Conservation (phyloP, 208 protist species). For the Kentomonas sorsogonicus region DNA sequence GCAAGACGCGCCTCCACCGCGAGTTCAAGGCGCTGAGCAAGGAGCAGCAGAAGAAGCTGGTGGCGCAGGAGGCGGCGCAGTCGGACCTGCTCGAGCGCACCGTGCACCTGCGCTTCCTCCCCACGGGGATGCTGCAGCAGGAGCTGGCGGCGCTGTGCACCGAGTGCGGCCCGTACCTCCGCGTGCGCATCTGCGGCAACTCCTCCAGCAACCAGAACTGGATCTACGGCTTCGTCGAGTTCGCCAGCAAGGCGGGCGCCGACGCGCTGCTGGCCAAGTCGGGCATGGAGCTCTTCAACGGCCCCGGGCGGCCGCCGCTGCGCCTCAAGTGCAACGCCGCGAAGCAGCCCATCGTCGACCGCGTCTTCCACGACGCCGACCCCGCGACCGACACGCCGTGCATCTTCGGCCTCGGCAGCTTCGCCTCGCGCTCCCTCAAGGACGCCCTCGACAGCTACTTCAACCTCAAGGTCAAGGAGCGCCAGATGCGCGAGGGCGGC, state of each 20-base stretch:
- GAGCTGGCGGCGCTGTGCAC: slow-evolving; percentile 51
- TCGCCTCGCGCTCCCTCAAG: slow-evolving; percentile 47
- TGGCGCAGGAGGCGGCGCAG: slow-evolving; percentile 34
- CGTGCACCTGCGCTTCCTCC: slow-evolving; percentile 64
- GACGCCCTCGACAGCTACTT: slow-evolving; percentile 68
- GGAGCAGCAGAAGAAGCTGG: slow-evolving; percentile 35
- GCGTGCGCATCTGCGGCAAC: slow-evolving; percentile 67
- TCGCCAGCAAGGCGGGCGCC: slow-evolving; percentile 31
- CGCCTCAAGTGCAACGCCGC: slow-evolving; percentile 53
- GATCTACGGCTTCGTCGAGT: slow-evolving; percentile 76
- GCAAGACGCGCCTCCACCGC: slow-evolving; percentile 36
- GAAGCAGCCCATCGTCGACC: slow-evolving; percentile 63
- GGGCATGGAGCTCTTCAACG: slow-evolving; percentile 53
- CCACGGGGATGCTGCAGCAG: slow-evolving; percentile 46
- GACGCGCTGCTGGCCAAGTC: slow-evolving; percentile 38
- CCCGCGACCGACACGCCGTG: slow-evolving; percentile 20
- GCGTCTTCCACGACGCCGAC: slow-evolving; percentile 67
- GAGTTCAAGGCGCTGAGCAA: slow-evolving; percentile 68
- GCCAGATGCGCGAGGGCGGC: not conserved
- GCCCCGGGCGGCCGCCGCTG: slow-evolving; percentile 33
- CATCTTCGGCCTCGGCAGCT: slow-evolving; percentile 60
- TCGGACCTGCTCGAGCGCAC: slow-evolving; percentile 56
- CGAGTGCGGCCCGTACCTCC: slow-evolving; percentile 55
- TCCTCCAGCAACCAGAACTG: slow-evolving; percentile 43
- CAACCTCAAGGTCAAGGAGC: slow-evolving; percentile 61